Evolutionary conservation across 2,329 filamentous ascomycete species (phyloP), one percentile per base, ranked within the genome.

Genomic region (Claviceps maximensis): DNA sequence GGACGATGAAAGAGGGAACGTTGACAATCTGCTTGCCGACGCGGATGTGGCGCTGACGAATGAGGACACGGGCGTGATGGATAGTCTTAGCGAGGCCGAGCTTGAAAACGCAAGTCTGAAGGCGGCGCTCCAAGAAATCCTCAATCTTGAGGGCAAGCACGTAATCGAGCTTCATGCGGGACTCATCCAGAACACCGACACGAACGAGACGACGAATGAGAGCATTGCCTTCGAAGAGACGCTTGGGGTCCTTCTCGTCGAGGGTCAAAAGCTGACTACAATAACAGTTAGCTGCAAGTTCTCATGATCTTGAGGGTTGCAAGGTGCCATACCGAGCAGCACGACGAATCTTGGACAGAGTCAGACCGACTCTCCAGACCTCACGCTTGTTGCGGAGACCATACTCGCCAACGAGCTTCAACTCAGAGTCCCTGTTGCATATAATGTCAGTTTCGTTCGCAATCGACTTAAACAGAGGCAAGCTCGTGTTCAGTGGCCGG

Each of bases 111-210:
- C 91, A 95, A 68, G 93, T 98, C 86, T 98, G 91, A 65, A 97
- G 90, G 76, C 93, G 90, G 70, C 93, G 91, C 87, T 98, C 93
- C 78, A 98, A 83, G 86, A 98, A 98, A 78, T 98, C 93, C 79
- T 98, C 93, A 69, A 94, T 87, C 83, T 95, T 95, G 58, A 98
- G 86, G 78, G 93, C 93, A 72, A 98, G 80, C 72, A 98, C 93
- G 86, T 98, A 96, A 96, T 98, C 93, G 83, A 98, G 93, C 87
- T 96, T 98, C 93, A 98, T 98, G 84, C 93, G 93, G 74, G 90
- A 90, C 82, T 98, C 93, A 75, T 98, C 93, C 71, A 98, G 89
- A 70, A 98, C 93, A 88, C 93, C 93, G 73, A 97, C 90, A 75
- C 93, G 93, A 64, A 98, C 93, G 65, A 98, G 89, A 87, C 93